Conservation (phyloP, 2,329 filamentous ascomycete genomes). For the Nannizziopsis arthrosporioides region DNA sequence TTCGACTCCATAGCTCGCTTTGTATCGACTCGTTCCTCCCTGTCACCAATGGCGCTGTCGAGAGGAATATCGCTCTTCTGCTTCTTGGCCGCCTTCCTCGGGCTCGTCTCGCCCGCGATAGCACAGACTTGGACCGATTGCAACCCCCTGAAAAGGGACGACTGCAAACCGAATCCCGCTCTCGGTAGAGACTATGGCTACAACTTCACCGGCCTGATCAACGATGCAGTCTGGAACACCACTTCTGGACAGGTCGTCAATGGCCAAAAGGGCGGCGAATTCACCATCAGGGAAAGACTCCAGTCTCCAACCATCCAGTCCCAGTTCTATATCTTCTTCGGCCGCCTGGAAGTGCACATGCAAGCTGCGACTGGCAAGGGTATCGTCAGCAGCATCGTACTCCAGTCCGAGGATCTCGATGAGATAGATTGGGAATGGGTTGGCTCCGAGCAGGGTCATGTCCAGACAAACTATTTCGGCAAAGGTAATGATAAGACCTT, state of each 20-base stretch:
- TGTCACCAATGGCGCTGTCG: slow-evolving; percentile 5
- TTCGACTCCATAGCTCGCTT: background rate
- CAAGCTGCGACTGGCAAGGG: slow-evolving; percentile 77
- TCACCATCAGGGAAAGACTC: slow-evolving; percentile 64
- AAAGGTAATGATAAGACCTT: slow-evolving; percentile 80
- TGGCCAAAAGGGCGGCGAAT: slow-evolving; percentile 59
- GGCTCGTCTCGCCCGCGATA: slow-evolving; percentile 21
- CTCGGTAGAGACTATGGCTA: slow-evolving; percentile 39
- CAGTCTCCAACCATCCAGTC: slow-evolving; percentile 79
- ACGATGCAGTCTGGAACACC: slow-evolving; percentile 60
- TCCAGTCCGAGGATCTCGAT: slow-evolving; percentile 87
- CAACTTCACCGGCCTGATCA: slow-evolving; percentile 41
- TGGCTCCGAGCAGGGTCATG: slow-evolving; percentile 25
- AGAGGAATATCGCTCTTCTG: slow-evolving; percentile 15
- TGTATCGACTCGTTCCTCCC: background rate
- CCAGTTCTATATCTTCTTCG: slow-evolving; percentile 97
- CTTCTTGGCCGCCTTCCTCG: slow-evolving; percentile 21
- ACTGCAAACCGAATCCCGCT: slow-evolving; percentile 60
- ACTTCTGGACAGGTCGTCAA: slow-evolving; percentile 55
- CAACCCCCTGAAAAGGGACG: slow-evolving; percentile 61
- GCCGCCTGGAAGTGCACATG: slow-evolving; percentile 71
- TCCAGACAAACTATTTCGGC: slow-evolving; percentile 90
- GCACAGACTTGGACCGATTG: slow-evolving; percentile 71
- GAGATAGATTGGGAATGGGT: slow-evolving; percentile 72
- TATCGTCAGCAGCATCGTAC: slow-evolving; percentile 82